phyloP scores from a whole-genome alignment of 306 rosid species.

The Mimosa pudica region DNA sequence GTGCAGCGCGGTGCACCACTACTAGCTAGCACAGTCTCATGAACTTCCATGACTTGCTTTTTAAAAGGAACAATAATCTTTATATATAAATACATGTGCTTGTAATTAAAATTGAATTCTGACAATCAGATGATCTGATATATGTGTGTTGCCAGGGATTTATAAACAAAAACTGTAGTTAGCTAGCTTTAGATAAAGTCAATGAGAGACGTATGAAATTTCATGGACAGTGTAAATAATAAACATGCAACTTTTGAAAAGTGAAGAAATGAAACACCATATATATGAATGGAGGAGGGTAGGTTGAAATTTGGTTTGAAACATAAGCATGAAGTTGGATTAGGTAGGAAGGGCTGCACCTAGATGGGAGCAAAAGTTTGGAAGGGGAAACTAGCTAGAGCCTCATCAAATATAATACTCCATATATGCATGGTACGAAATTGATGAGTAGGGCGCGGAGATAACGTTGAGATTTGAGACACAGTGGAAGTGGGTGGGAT shows the following conservation, averaged over 20 bases:
- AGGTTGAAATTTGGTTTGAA: background rate
- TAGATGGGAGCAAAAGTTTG: constrained; percentile 10
- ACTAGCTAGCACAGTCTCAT: background rate
- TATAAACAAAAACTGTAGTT: background rate
- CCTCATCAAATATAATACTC: background rate
- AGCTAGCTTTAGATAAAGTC: background rate
- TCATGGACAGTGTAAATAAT: background rate
- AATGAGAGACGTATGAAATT: background rate
- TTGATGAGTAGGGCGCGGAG: background rate
- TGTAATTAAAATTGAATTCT: background rate
- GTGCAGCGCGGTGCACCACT: background rate
- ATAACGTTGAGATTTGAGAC: constrained; percentile 24
- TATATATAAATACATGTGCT: background rate
- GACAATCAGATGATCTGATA: background rate
- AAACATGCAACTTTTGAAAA: background rate
- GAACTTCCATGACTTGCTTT: background rate
- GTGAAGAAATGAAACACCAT: background rate
- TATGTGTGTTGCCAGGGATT: background rate
- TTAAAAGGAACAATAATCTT: background rate
- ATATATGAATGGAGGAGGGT: background rate
- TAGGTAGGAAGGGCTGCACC: background rate
- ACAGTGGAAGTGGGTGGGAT: background rate
- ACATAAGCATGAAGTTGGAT: background rate
- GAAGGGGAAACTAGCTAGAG: background rate
- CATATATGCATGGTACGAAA: background rate